Evolutionary conservation across 2,329 filamentous ascomycete species (phyloP).

Genomic region (Nigrospora oryzae): DNA sequence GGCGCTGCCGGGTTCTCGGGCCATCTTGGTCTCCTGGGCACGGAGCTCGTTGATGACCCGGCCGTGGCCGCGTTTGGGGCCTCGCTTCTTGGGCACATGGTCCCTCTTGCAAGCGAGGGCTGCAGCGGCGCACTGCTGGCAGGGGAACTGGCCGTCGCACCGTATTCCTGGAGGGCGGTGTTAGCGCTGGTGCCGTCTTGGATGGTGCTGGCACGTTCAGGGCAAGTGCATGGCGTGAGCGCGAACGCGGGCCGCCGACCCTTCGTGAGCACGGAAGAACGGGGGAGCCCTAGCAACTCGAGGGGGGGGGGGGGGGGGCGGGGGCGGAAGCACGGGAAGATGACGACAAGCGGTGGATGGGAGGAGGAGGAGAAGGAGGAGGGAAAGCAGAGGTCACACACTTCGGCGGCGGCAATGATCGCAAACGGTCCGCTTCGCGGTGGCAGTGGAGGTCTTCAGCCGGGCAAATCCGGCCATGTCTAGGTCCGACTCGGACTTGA

Average conservation of each 20-base stretch:
- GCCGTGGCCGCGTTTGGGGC: slow-evolving; percentile 53
- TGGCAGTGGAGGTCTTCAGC: slow-evolving; percentile 3
- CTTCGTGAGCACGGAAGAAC: too few relatives aligned
- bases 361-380: slow-evolving; percentile 1
- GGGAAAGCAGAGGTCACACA: slow-evolving; percentile 16
- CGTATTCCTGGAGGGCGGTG: slow-evolving; percentile 26
- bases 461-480: not conserved
- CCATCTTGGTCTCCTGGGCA: slow-evolving; percentile 34
- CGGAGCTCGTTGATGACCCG: slow-evolving; percentile 56
- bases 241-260: too few relatives aligned
- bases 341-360: not conserved
- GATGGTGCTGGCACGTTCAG: too few relatives aligned
- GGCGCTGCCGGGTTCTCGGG: slow-evolving; percentile 10
- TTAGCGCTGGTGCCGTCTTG: not conserved
- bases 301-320: not conserved
- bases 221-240: too few relatives aligned
- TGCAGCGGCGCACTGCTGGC: slow-evolving; percentile 52
- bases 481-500: slow-evolving; percentile 2
- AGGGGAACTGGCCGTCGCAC: slow-evolving; percentile 39
- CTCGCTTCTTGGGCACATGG: slow-evolving; percentile 55
- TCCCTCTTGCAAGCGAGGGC: slow-evolving; percentile 56
- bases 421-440: slow-evolving; percentile 29
- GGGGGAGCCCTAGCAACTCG: too few relatives aligned
- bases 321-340: not conserved
- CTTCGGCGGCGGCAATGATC: slow-evolving; percentile 35